A percentile compares a stretch with the other conserved stretches of the same genome.
These are phyloP conservation scores for Quercus lobata DNA, from an alignment of 331 rosid genomes.

Conservation along the genomic window DNA sequence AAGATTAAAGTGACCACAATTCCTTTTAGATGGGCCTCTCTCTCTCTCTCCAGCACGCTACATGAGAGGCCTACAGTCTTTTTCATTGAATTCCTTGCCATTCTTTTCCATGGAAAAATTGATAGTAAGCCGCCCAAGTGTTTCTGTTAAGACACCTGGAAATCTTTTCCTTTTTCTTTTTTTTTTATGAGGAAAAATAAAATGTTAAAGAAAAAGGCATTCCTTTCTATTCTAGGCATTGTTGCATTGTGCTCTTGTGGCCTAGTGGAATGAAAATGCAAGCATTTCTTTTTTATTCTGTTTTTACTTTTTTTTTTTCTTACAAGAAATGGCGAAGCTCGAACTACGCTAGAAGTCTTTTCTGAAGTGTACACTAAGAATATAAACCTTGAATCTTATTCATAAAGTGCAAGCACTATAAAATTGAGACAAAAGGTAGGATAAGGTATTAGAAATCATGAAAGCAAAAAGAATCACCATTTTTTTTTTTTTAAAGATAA, in stretches of 20 bases:
- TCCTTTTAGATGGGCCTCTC: slow-evolving; percentile 7
- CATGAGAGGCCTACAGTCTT: not conserved
- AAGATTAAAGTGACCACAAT: slow-evolving; percentile 5
- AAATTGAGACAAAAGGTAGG: slow-evolving; percentile 16
- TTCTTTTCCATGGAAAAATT: not conserved
- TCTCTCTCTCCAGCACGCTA: not conserved
- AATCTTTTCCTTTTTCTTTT: not conserved
- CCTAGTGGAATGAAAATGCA: slow-evolving; percentile 16
- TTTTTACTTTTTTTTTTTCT: not conserved
- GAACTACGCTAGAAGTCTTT: slow-evolving; percentile 23
- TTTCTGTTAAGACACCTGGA: not conserved
- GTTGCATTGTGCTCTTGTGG: not conserved
- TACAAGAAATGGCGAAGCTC: not conserved
- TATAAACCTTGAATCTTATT: slow-evolving; percentile 29
- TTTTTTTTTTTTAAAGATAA: not conserved
- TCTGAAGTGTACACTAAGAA: slow-evolving; percentile 1
- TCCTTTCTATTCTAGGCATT: not conserved
- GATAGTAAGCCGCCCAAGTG: slow-evolving; percentile 14
- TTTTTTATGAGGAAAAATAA: not conserved
- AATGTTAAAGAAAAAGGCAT: not conserved
- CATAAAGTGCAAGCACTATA: slow-evolving; percentile 28
- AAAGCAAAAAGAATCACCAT: slow-evolving; percentile 15
- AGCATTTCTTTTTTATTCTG: not conserved
- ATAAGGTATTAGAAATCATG: slow-evolving; percentile 11
- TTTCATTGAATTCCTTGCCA: not conserved